A percentile compares a stretch with the other conserved stretches of the same genome.
Evolutionary conservation across 2,329 filamentous ascomycete genomes (phyloP).

Genomic region (Trichoderma semiorbis): DNA sequence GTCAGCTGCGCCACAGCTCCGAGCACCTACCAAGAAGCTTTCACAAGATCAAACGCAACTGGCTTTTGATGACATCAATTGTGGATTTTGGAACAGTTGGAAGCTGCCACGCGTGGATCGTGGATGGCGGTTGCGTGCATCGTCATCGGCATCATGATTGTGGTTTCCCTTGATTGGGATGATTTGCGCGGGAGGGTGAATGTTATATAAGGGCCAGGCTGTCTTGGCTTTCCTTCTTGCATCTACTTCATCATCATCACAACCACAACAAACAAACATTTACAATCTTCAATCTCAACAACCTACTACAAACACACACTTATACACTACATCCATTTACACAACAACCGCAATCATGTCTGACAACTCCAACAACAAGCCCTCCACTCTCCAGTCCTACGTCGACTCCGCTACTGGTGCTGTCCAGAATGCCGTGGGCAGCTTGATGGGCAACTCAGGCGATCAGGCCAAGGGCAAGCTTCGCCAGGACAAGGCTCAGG

Average conservation of each 20-base stretch:
- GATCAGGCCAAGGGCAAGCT: conserved; percentile 64
- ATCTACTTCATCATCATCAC: neutral
- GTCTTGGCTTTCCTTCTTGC: neutral
- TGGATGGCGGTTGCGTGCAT: neutral
- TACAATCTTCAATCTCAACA: neutral
- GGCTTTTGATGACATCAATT: conserved; percentile 8
- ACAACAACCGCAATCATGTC: conserved; percentile 26
- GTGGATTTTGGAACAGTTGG: neutral
- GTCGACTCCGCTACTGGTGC: conserved; percentile 69
- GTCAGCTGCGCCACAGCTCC: conserved; percentile 12
- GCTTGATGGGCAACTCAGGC: conserved; percentile 66
- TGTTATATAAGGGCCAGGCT: neutral
- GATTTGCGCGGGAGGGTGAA: neutral
- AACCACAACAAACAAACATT: neutral
- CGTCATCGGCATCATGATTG: conserved; percentile 6
- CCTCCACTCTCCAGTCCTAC: conserved; percentile 78
- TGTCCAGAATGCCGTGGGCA: conserved; percentile 68
- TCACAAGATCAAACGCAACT: neutral
- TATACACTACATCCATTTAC: neutral
- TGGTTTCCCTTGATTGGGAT: neutral
- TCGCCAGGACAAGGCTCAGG: conserved; percentile 62
- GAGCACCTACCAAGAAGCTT: neutral
- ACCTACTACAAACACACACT: neutral
- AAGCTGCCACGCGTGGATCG: neutral
- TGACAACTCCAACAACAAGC: conserved; percentile 25